Evolutionary conservation across 108 stramenopile species (phyloP).

Genomic region (Fistulifera pelliculosa): DNA sequence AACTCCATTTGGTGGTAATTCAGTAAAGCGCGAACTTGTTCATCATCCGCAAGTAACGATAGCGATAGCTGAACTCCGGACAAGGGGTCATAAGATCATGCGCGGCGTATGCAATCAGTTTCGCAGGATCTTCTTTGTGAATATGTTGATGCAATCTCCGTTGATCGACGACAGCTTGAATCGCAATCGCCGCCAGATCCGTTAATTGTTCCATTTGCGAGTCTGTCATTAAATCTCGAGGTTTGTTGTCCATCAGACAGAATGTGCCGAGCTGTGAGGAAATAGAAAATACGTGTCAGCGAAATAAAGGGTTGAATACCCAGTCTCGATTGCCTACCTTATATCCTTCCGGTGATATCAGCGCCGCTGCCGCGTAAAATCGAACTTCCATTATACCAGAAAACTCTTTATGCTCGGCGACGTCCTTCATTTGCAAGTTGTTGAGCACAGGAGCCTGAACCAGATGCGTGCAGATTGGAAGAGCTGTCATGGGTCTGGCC

Average conservation of each 20-base stretch:
- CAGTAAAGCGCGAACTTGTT: slow-evolving; percentile 23
- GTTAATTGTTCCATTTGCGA: slow-evolving; percentile 51
- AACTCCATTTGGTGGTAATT: slow-evolving; percentile 40
- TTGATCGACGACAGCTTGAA: slow-evolving; percentile 45
- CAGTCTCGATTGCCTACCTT: slow-evolving; percentile 17
- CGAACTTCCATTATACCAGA: slow-evolving; percentile 23
- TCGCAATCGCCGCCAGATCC: slow-evolving; percentile 52
- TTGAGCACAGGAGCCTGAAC: too few species aligned
- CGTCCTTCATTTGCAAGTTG: too few species aligned
- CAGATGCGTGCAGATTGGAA: too few species aligned
- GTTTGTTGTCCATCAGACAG: slow-evolving; percentile 72
- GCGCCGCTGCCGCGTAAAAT: slow-evolving; percentile 71
- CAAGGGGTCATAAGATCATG: slow-evolving; percentile 74
- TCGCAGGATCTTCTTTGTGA: slow-evolving; percentile 34
- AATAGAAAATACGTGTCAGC: too few species aligned
- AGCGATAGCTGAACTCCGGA: slow-evolving; percentile 57
- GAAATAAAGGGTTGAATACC: too few species aligned
- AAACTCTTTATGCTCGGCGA: too few species aligned
- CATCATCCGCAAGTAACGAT: slow-evolving; percentile 48
- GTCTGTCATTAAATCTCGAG: slow-evolving; percentile 42
- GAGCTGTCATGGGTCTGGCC: too few species aligned
- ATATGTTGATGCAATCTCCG: slow-evolving; percentile 25
- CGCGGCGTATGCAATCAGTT: slow-evolving; percentile 63
- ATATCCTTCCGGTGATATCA: slow-evolving; percentile 61
- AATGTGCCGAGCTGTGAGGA: slow-evolving; percentile 41